A percentile compares a stretch with the other conserved stretches of the same genome.
Evolutionary conservation across 108 stramenopile species (phyloP).

Genomic region (Phaeodactylum tricornutum): DNA sequence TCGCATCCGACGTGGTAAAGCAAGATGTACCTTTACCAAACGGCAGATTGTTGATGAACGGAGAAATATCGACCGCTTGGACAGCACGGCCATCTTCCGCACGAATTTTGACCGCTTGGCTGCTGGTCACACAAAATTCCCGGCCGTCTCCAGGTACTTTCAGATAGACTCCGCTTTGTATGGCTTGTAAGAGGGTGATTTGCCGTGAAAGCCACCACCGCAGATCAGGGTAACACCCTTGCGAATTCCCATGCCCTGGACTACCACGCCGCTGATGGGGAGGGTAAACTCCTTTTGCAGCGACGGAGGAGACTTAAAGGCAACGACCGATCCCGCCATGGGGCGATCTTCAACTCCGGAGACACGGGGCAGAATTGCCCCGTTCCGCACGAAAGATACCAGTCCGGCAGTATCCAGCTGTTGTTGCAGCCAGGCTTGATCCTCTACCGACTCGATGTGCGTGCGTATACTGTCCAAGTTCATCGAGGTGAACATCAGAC

Average conservation of each 20-base stretch:
- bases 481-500: conserved; percentile 40
- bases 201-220: conserved; percentile 98
- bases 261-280: conserved; percentile 40
- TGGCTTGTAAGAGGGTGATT: conserved; percentile 85
- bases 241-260: conserved; percentile 87
- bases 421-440: conserved; percentile 72
- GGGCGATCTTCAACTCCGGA: conserved; percentile 83
- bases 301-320: conserved; percentile 52
- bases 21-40: conserved; percentile 65
- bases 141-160: conserved; percentile 95
- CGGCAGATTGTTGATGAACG: conserved; percentile 93
- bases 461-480: conserved; percentile 30
- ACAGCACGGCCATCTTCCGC: conserved; percentile 94
- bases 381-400: conserved; percentile 85
- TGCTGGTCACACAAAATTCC: conserved; percentile 77
- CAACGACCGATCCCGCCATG: conserved; percentile 44
- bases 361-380: conserved; percentile 78
- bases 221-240: conserved; percentile 91
- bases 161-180: conserved; percentile 88
- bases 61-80: conserved; percentile 73
- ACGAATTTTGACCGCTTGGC: conserved; percentile 81
- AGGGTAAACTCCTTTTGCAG: conserved; percentile 36
- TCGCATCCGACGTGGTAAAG: conserved; percentile 84
- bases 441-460: conserved; percentile 80
- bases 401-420: conserved; percentile 51